Conservation (phyloP, 1,139 yeast genomes). For the Pichia sp. region DNA sequence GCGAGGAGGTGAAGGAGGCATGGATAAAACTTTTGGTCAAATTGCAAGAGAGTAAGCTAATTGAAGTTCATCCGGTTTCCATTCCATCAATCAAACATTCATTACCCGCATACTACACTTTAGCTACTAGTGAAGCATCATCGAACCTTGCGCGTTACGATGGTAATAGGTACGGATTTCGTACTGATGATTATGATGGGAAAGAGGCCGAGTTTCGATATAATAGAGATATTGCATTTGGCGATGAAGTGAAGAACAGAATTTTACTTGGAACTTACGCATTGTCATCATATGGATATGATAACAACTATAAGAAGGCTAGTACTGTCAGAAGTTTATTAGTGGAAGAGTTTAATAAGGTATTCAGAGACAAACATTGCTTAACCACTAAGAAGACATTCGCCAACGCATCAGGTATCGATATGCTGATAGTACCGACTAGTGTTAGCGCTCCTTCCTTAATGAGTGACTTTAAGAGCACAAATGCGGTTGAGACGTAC, state of each 20-base stretch:
- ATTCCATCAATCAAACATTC: conserved; percentile 62
- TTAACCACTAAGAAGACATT: conserved; percentile 24
- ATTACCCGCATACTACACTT: conserved; percentile 78
- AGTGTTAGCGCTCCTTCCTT: conserved; percentile 46
- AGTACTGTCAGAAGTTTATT: conserved; percentile 55
- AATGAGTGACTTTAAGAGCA: conserved; percentile 36
- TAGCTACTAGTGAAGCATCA: conserved; percentile 91
- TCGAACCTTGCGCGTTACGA: conserved; percentile 87
- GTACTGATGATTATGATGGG: conserved; percentile 27
- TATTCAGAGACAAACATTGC: conserved; percentile 50
- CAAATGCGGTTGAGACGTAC: conserved; percentile 53
- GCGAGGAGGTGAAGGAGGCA: conserved; percentile 36
- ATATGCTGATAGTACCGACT: conserved; percentile 70
- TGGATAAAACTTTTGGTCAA: conserved; percentile 41
- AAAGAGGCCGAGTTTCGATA: conserved; percentile 36
- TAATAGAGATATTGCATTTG: conserved; percentile 64
- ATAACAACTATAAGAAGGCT: conserved; percentile 78
- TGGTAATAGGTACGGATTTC: conserved; percentile 76
- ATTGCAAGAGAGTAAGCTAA: conserved; percentile 40
- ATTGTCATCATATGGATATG: conserved; percentile 61
- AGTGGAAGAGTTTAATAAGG: conserved; percentile 55
- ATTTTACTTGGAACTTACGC: conserved; percentile 83
- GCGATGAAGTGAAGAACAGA: conserved; percentile 76
- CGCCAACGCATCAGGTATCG: conserved; percentile 38
- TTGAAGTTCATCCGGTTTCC: conserved; percentile 54